These are phyloP conservation scores for Drechslerella coelobrocha DNA, from an alignment of 2,329 filamentous ascomycete species.

Conservation along the genomic window DNA sequence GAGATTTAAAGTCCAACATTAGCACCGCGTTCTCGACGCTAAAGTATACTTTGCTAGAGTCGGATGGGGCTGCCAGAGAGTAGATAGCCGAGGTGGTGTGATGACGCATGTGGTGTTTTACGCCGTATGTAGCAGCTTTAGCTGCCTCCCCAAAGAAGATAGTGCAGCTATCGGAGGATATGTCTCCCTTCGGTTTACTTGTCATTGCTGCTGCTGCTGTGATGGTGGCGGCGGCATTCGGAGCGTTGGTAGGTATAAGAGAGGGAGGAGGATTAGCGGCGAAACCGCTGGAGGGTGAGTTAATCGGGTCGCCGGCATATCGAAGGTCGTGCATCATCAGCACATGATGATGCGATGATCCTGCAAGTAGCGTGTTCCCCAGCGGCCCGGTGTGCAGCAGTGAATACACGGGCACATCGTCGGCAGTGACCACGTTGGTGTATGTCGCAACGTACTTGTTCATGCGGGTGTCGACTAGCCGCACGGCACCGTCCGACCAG, in stretches of 20 bases:
- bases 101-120: not conserved
- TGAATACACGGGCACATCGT: constrained; percentile 26
- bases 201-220: not conserved
- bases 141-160: too few relatives aligned
- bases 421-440: constrained; percentile 11
- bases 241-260: too few relatives aligned
- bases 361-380: constrained; percentile 16
- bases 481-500: constrained; percentile 41
- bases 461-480: constrained; percentile 26
- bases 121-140: not conserved
- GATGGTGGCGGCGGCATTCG: too few relatives aligned
- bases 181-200: not conserved
- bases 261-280: too few relatives aligned
- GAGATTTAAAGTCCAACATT: constrained; percentile 19
- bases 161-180: not conserved
- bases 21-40: constrained; percentile 11
- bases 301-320: constrained; percentile 8
- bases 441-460: constrained; percentile 18
- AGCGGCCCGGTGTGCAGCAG: constrained; percentile 32
- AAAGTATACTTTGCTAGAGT: constrained; percentile 19
- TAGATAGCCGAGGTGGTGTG: constrained; percentile 20
- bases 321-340: constrained; percentile 39
- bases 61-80: constrained; percentile 10
- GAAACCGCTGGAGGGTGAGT: constrained; percentile 5
- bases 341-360: constrained; percentile 26